Base-by-base conservation (phyloP, 495 filamentous ascomycete genomes). In the Tuber brumale region DNA sequence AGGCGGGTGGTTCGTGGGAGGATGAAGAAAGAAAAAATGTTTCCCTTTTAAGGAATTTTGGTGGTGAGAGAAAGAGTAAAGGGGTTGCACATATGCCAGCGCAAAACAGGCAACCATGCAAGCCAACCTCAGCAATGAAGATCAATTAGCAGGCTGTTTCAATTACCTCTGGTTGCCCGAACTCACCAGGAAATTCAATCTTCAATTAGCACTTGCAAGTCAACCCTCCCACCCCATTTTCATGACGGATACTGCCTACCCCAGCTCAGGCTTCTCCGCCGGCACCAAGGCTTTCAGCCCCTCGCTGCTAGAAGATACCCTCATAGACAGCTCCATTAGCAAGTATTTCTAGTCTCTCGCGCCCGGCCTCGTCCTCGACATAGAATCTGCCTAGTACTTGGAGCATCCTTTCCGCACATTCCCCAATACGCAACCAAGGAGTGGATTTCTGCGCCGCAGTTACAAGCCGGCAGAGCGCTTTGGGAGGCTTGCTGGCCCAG, bases 341-440 rank as follows among this genome's bases (percentile, higher is more conserved):
- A 94, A 91, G 86, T 97, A 97, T 84, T 88, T 99, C 37, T 96
- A 99, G 84, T 92, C 93, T 51, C 85, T 99, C 70, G 98, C 95
- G 16, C 93, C 94, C 76, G 88, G 89, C 74, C 88, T 99, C 76
- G 89, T 94, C 35, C 87, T 98, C 70, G 95, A 96, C 79, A 86
- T 97, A 72, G 95, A 99, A 84, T 90, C 92, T 45, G 90, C n/a
- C n/a, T n/a, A n/a, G n/a, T n/a, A n/a, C n/a, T n/a, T n/a, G n/a
- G n/a, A n/a, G n/a, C n/a, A n/a, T n/a, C n/a, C n/a, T 98, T 97
- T 48, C 95, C 93, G 23, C 98, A 98, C 85, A 91, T 89, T 80
- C 94, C 90, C 76, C 90, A 91, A 83, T 99, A 98, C 87, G 95
- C 92, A 87, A 88, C 92, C 31, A 87, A 89, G 41, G 93, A 97